Conservation (phyloP, 2,329 filamentous ascomycete genomes). For the Fusarium verrucosum region DNA sequence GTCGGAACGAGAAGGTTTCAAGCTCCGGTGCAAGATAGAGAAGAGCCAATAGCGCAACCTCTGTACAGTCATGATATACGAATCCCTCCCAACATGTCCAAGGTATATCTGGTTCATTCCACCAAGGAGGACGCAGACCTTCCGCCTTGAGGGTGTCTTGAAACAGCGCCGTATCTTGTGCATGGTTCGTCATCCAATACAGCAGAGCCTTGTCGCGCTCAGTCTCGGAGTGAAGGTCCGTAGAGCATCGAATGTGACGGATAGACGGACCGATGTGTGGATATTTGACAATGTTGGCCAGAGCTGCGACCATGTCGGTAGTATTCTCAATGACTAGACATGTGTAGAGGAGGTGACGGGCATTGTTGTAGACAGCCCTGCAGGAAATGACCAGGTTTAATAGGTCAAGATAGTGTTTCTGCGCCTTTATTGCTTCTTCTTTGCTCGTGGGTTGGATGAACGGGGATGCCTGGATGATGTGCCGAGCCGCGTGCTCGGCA, state of each 20-base stretch:
- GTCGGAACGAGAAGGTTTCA: constrained; percentile 8
- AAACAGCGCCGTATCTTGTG: not conserved
- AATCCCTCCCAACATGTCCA: not conserved
- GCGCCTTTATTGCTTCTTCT: not conserved
- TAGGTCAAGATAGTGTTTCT: not conserved
- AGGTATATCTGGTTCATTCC: not conserved
- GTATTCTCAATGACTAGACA: not conserved
- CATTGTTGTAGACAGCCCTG: not conserved
- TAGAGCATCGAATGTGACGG: constrained; percentile 10
- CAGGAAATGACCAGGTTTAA: not conserved
- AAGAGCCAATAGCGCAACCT: not conserved
- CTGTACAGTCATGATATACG: not conserved
- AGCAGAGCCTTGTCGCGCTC: not conserved
- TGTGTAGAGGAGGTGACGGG: constrained; percentile 10
- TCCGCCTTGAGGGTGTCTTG: not conserved
- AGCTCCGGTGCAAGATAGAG: constrained; percentile 3
- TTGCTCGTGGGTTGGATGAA: constrained; percentile 9
- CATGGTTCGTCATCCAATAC: not conserved
- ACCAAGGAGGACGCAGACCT: constrained; percentile 3
- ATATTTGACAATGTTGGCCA: constrained; percentile 3
- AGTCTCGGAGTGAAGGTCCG: not conserved
- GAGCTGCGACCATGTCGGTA: not conserved
- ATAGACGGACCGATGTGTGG: constrained; percentile 18
- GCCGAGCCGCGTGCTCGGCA: constrained; percentile 3
- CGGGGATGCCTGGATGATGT: not conserved